Evolutionary conservation across 2,329 filamentous ascomycete species (phyloP).

Genomic region (Sclerotinia sclerotiorum): DNA sequence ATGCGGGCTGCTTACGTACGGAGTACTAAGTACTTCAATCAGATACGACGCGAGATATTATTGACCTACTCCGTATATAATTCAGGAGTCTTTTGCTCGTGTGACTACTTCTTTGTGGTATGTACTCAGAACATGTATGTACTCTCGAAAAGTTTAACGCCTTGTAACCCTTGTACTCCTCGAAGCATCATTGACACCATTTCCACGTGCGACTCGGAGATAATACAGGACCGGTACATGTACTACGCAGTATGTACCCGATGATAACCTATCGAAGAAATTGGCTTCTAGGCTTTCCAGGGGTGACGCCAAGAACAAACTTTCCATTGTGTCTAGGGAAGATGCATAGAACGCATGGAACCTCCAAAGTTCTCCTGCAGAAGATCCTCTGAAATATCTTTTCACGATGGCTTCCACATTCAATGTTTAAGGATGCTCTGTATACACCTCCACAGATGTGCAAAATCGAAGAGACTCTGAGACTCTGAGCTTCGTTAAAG

Average conservation of each 20-base stretch:
- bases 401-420: not conserved
- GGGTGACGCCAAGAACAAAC: not conserved
- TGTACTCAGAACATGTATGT: not conserved
- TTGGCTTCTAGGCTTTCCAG: conserved; percentile 9
- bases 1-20: not conserved
- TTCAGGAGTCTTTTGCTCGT: no score
- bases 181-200: not conserved
- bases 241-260: no score
- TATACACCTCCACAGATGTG: not conserved
- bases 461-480: not conserved
- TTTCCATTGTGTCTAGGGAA: not conserved
- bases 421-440: no score
- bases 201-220: not conserved
- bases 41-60: no score
- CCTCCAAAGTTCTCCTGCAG: not conserved
- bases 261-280: not conserved
- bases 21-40: not conserved
- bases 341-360: conserved; percentile 13
- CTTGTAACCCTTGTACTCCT: not conserved
- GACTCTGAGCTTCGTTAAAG: not conserved
- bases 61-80: no score
- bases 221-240: not conserved
- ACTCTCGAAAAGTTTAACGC: not conserved
- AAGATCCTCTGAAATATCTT: not conserved
- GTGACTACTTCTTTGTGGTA: not conserved